These are phyloP conservation scores for Albophoma yamanashiensis DNA, from an alignment of 2,329 filamentous ascomycete genomes.

Conservation along the genomic window DNA sequence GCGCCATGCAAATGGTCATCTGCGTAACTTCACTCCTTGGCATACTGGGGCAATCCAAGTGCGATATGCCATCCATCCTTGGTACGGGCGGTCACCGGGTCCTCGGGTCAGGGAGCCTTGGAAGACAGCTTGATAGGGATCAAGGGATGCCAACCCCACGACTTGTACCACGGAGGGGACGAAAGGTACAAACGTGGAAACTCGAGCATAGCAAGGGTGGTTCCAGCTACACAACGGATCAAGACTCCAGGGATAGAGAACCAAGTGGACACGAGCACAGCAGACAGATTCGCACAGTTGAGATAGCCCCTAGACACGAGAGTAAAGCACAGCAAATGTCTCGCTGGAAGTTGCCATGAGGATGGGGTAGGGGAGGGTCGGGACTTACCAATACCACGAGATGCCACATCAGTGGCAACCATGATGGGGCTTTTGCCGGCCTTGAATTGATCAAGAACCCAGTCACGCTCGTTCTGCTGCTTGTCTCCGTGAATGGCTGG, in stretches of 20 bases:
- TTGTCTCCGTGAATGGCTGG: constrained; percentile 96
- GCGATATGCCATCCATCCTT: constrained; percentile 40
- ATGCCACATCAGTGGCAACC: constrained; percentile 99
- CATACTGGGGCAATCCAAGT: constrained; percentile 49
- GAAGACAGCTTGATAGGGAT: constrained; percentile 59
- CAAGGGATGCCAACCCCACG: constrained; percentile 67
- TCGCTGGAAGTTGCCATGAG: constrained; percentile 46
- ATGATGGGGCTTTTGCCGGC: constrained; percentile 98
- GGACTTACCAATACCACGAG: constrained; percentile 99
- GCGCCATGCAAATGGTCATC: constrained; percentile 39
- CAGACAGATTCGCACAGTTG: constrained; percentile 87
- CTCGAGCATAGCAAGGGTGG: constrained; percentile 56
- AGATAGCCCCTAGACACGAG: constrained; percentile 80
- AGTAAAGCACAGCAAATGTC: constrained; percentile 69
- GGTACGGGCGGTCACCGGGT: constrained; percentile 43
- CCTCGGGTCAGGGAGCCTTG: constrained; percentile 48
- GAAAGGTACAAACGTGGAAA: constrained; percentile 62
- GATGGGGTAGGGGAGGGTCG: constrained; percentile 18
- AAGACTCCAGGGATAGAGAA: constrained; percentile 76
- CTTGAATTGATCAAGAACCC: constrained; percentile 99
- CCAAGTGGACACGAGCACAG: constrained; percentile 74
- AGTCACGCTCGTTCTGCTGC: constrained; percentile 98
- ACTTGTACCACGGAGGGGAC: constrained; percentile 56
- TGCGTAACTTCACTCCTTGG: constrained; percentile 42
- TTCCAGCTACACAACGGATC: constrained; percentile 39